Evolutionary conservation across 2,329 filamentous ascomycete genomes (phyloP).

Genomic region (Fusarium burgessii): DNA sequence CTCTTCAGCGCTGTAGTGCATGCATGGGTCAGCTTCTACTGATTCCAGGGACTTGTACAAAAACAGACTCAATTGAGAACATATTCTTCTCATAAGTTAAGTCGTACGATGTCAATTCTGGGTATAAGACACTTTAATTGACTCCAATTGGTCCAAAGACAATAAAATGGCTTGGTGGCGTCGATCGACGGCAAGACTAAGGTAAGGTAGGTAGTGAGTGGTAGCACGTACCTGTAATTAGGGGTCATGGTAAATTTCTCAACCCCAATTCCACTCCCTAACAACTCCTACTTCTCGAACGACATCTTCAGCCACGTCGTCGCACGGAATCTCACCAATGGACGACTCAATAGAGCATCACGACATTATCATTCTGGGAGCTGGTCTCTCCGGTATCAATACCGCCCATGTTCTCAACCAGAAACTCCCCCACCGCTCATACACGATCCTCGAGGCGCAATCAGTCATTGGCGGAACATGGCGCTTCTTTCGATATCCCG

Average conservation of each 20-base stretch:
- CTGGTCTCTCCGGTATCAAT: conserved; percentile 81
- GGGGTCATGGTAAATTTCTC: background rate
- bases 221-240: background rate
- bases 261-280: conserved; percentile 12
- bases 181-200: background rate
- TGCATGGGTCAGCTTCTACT: too few species aligned
- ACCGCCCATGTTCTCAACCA: conserved; percentile 74
- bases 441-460: conserved; percentile 76
- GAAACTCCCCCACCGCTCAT: conserved; percentile 66
- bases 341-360: conserved; percentile 39
- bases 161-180: background rate
- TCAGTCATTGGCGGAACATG: conserved; percentile 79
- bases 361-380: conserved; percentile 76
- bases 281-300: background rate
- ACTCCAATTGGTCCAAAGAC: background rate
- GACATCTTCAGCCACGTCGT: background rate
- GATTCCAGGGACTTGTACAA: background rate
- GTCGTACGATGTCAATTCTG: background rate
- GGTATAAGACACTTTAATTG: background rate
- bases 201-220: background rate
- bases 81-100: background rate
- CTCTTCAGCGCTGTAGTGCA: too few species aligned
- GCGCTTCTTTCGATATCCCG: conserved; percentile 82
- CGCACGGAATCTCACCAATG: conserved; percentile 26
- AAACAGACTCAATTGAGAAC: background rate